Base-by-base conservation (phyloP, 2,329 filamentous ascomycete species). In the Fusarium setosum region DNA sequence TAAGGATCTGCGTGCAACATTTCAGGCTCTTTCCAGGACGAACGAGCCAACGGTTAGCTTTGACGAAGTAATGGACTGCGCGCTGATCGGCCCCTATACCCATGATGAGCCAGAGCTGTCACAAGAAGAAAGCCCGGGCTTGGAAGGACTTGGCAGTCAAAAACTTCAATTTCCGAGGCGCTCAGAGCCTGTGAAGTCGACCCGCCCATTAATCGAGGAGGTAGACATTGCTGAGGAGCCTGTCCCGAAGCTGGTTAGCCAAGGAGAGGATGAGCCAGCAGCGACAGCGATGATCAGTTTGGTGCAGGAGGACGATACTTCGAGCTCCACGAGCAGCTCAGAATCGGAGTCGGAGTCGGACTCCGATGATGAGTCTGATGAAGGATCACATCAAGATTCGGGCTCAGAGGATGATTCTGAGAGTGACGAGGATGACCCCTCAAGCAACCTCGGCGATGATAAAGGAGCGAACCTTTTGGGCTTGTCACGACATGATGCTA, bases 1-100 rank as follows among this genome's bases (percentile, higher is more conserved):
- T 6, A 73, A 75, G 11, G 71, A 84, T 56, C 47, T 81, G 7
- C 73, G 73, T 15, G 72, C 65, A 15, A 76, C 82, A 0, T 85
- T 82, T 58, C 63, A 74, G 4, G 67, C 71, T 5, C 70, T 85
- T 6, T 56, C 70, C 2, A 69, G 73, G 40, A 70, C 70, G 2
- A 73, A 74, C 17, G 76, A 79, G 11, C 65, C 74, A 3, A 72
- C 73, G 2, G 58, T 77, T 7, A 72, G 67, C 44, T 76, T 76
- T 45, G 72, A 77, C 23, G 75, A 76, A 17, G 74, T 76, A 56
- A 71, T 75, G 65, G 75, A 79, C 6, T 63, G 58, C 7, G 71
- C 67, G 11, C 45, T 78, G 21, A 59, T 60, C 4, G 64, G 71
- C 4, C 37, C 50, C 4, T 8, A 24, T 18, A 53, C 42, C n/a